Evolutionary conservation across 2,329 filamentous ascomycete genomes (phyloP), one percentile per base, ranked within the genome.

Genomic region (Cryphonectria nitschkei): DNA sequence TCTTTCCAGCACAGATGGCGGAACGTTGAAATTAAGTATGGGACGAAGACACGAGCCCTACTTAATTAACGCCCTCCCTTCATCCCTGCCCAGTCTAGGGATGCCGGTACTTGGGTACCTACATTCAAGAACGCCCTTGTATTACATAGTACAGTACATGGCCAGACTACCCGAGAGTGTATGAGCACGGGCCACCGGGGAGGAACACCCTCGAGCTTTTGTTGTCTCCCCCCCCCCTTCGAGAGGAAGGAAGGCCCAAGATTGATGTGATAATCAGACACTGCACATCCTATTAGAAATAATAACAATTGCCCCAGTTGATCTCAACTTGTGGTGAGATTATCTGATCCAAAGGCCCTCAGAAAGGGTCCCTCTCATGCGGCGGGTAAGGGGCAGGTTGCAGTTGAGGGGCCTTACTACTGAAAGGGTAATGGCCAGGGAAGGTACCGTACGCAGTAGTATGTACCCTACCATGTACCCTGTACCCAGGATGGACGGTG

Each of bases 11-110:
- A 71, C 71, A 64, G 71, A 68, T 54, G 63, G 50, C 54, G 43
- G 65, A 68, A 64, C 64, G 68, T 71, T 68, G 65, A 72, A 71
- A 72, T 72, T 70, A 71, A 56, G 58, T 67, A 62, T 72, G 68
- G 70, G 50, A 67, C 58, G 60, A 61, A n/a, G 34, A 62, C 34
- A 39, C 11, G 62, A 56, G 68, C 68, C 63, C 62, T 65, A 68
- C 16, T 68, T 52, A 65, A 34, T 34, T 34, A 11, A 34, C 66
- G 68, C 61, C 61, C 50, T 56, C 37, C 56, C 52, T 34, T 32
- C n/a, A 70, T 63, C 71, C 71, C 71, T 72, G 71, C 61, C 13
- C n/a, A 19, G n/a, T 8, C 68, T 46, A 41, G 63, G 63, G 19
- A 70, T 43, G 62, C 62, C 68, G 50, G 69, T 71, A 72, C 69